Percentiles rank a stretch among this genome's conserved stretches.
Evolutionary conservation across 805 yeast species (phyloP).

Genomic region (Candida mattraensis): DNA sequence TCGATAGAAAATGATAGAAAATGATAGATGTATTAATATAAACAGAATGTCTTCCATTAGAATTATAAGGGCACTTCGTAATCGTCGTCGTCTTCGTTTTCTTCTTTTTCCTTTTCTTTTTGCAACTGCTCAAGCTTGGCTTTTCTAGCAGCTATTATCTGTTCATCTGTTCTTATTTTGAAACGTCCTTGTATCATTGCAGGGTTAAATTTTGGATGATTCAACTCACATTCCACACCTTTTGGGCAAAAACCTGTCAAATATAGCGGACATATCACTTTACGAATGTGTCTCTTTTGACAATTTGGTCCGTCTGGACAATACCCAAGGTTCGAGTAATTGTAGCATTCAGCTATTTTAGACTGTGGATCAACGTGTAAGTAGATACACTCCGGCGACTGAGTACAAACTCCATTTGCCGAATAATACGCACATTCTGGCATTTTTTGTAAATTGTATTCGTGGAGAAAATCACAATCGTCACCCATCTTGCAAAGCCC

Average conservation of each 20-base stretch:
- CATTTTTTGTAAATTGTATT: slow-evolving; percentile 89
- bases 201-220: slow-evolving; percentile 78
- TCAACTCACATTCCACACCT: slow-evolving; percentile 73
- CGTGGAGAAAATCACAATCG: slow-evolving; percentile 94
- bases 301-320: slow-evolving; percentile 92
- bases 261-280: slow-evolving; percentile 73
- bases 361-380: slow-evolving; percentile 87
- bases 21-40: slow-evolving; percentile 7
- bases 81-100: slow-evolving; percentile 10
- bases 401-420: slow-evolving; percentile 84
- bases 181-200: slow-evolving; percentile 44
- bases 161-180: slow-evolving; percentile 45
- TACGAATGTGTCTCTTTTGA: slow-evolving; percentile 74
- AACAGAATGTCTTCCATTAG: slow-evolving; percentile 3
- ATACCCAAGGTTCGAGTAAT: slow-evolving; percentile 79
- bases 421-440: slow-evolving; percentile 92
- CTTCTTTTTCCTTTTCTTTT: slow-evolving; percentile 19
- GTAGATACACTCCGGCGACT: slow-evolving; percentile 90
- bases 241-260: slow-evolving; percentile 91
- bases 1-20: slow-evolving; percentile 34
- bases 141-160: slow-evolving; percentile 28
- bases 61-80: slow-evolving; percentile 8
- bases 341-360: slow-evolving; percentile 83
- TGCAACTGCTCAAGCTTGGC: slow-evolving; percentile 25
- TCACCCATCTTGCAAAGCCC: slow-evolving; percentile 97